Percentiles rank a stretch among this genome's conserved stretches.
Conservation (phyloP, 176 grass and related monocot species). For the Triticum aestivum region DNA sequence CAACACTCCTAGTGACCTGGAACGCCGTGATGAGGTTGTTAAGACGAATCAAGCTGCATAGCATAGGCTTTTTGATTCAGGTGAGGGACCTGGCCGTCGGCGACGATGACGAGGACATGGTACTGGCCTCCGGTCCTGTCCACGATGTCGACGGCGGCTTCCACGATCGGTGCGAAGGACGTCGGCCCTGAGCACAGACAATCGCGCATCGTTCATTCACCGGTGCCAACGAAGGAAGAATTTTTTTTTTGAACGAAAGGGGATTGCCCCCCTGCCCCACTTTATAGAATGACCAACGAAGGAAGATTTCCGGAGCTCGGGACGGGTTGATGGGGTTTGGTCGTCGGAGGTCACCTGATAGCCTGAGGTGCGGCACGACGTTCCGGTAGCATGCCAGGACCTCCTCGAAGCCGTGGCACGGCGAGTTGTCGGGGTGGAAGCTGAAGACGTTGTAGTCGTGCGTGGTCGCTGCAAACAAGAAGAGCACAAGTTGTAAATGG, state of each 20-base stretch:
- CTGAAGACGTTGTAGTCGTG: constrained; percentile 81
- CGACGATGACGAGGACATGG: constrained; percentile 87
- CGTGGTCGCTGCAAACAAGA: constrained; percentile 57
- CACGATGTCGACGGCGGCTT: constrained; percentile 84
- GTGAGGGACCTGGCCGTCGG: constrained; percentile 75
- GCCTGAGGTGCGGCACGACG: constrained; percentile 68
- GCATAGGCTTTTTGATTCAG: not conserved
- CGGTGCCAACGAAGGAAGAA: too few relatives aligned
- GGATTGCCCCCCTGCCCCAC: too few relatives aligned
- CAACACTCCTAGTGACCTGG: constrained; percentile 80
- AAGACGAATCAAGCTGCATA: not conserved
- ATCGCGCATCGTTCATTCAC: not conserved
- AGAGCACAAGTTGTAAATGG: not conserved
- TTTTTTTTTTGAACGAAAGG: too few relatives aligned
- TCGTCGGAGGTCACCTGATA: constrained; percentile 45
- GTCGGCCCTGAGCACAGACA: constrained; percentile 54
- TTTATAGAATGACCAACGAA: too few relatives aligned
- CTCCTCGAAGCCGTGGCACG: constrained; percentile 95
- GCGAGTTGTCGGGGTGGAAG: constrained; percentile 68
- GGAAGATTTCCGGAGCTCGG: too few relatives aligned
- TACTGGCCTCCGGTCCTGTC: constrained; percentile 78
- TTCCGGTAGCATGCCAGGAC: constrained; percentile 76
- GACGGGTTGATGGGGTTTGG: not conserved
- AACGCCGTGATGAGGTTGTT: not conserved
- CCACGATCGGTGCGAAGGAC: constrained; percentile 84